Conservation (phyloP, 805 yeast species). For the Zygosaccharomyces pseudorouxii region DNA sequence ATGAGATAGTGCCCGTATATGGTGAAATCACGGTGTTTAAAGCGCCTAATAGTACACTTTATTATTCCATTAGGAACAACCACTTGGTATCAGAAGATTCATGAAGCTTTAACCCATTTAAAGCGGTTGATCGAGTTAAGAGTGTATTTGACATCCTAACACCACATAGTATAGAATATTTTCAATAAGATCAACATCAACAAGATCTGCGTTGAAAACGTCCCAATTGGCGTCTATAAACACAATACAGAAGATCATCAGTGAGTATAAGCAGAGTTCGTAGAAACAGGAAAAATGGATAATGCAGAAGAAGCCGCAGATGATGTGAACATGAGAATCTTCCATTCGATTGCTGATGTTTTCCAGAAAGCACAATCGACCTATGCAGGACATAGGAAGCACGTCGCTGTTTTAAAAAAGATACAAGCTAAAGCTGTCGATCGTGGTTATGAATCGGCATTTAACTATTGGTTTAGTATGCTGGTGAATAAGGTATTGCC, state of each 20-base stretch:
- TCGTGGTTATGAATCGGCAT: constrained; percentile 51
- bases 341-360: constrained; percentile 52
- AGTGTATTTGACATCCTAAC: not conserved
- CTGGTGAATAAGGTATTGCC: constrained; percentile 62
- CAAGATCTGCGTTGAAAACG: not conserved
- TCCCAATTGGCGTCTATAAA: not conserved
- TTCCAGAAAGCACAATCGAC: constrained; percentile 78
- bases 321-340: constrained; percentile 36
- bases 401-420: constrained; percentile 56
- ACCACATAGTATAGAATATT: not conserved
- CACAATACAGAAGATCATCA: not conserved
- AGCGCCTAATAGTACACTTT: not conserved
- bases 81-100: too few relatives aligned
- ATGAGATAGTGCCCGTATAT: not conserved
- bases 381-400: constrained; percentile 71
- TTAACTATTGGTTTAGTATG: constrained; percentile 55
- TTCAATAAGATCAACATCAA: not conserved
- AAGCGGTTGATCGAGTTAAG: not conserved
- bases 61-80: not conserved
- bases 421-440: constrained; percentile 53
- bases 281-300: not conserved
- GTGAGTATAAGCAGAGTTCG: not conserved
- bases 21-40: not conserved
- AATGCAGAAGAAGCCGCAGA: constrained; percentile 22
- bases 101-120: not conserved